Percentiles rank a stretch among this genome's conserved stretches.
These are phyloP conservation scores for Hydrangea macrophylla DNA, from an alignment of 148 eudicot species.

Conservation along the genomic window DNA sequence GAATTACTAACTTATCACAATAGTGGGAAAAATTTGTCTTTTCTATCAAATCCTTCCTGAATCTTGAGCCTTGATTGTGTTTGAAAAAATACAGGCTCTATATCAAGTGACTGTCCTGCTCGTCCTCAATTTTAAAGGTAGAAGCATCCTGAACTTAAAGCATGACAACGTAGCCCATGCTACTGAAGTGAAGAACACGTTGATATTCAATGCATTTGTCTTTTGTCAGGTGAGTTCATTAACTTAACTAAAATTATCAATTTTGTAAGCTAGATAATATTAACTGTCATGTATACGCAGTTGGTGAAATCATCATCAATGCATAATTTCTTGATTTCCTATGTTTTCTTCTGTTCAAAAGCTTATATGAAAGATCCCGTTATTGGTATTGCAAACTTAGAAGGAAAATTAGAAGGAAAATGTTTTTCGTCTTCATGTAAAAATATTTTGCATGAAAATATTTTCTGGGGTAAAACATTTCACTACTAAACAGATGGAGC, in stretches of 20 bases:
- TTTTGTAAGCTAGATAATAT: background rate
- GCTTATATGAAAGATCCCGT: no score
- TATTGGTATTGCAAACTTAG: no score
- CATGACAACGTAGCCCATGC: slow-evolving; percentile 35
- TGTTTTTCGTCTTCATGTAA: no score
- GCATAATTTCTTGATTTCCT: no score
- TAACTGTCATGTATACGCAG: background rate
- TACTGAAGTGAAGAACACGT: slow-evolving; percentile 52
- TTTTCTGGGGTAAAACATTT: no score
- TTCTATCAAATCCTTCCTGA: background rate
- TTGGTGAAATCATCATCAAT: no score
- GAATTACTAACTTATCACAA: background rate
- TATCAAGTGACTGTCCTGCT: slow-evolving; percentile 70
- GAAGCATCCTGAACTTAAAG: slow-evolving; percentile 35
- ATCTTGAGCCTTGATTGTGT: background rate
- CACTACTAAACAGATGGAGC: no score
- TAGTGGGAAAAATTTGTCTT: background rate
- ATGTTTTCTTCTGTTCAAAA: no score
- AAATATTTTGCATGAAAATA: no score
- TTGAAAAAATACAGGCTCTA: slow-evolving; percentile 37
- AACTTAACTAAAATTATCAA: background rate
- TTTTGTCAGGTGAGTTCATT: slow-evolving; percentile 53
- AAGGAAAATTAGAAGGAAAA: no score
- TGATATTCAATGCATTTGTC: slow-evolving; percentile 77
- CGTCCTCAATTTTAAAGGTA: slow-evolving; percentile 60